phyloP scores from a whole-genome alignment of 176 grass and related monocot species.

The Oryza longistaminata region DNA sequence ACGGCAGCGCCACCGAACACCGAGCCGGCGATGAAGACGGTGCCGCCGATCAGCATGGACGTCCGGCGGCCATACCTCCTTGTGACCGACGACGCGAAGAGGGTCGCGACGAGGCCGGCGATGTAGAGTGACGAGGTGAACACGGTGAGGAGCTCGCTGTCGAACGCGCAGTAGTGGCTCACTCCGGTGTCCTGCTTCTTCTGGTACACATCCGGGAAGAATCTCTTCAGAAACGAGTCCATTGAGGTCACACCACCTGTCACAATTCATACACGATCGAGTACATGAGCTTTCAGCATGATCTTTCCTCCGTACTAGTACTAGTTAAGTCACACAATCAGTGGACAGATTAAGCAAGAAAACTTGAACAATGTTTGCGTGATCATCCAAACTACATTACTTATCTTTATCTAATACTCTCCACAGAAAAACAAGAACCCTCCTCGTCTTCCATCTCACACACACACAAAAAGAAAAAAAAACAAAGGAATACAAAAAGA shows the following conservation, averaged over 20 bases:
- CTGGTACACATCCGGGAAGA: conserved; percentile 73
- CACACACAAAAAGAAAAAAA: too few relatives aligned
- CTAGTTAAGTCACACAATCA: not conserved
- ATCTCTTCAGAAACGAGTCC: conserved; percentile 70
- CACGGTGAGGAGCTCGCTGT: conserved; percentile 72
- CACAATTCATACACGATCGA: not conserved
- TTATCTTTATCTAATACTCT: too few relatives aligned
- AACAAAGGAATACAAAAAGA: not conserved
- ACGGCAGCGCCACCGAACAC: conserved; percentile 60
- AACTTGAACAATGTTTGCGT: not conserved
- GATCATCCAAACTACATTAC: conserved; percentile 7
- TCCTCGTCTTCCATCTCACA: too few relatives aligned
- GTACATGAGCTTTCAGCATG: not conserved
- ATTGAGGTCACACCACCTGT: conserved; percentile 71
- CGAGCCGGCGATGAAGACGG: conserved; percentile 60
- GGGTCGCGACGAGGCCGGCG: conserved; percentile 65
- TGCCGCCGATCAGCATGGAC: conserved; percentile 71
- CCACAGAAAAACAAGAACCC: not conserved
- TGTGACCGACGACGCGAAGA: conserved; percentile 61
- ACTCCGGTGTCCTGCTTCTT: conserved; percentile 46
- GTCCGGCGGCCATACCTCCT: conserved; percentile 57
- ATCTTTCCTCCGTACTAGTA: not conserved
- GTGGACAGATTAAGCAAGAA: not conserved
- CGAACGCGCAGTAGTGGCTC: conserved; percentile 78
- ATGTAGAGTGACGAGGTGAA: conserved; percentile 91